Conservation (phyloP, 2,329 filamentous ascomycete genomes). For the Podosphaera xanthii region DNA sequence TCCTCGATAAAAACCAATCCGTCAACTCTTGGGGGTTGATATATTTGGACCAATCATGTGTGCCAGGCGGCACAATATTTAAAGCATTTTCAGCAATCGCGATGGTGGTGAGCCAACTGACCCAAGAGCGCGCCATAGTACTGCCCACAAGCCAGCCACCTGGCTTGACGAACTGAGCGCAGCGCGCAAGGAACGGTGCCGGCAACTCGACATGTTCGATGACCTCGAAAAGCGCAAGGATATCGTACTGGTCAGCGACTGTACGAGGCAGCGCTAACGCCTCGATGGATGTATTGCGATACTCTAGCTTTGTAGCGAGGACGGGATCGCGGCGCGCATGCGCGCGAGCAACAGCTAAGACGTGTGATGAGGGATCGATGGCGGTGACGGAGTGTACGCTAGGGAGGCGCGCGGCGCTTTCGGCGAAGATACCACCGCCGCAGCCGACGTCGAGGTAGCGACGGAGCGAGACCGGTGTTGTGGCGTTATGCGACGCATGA, state of each 20-base stretch:
- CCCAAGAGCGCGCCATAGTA: constrained; percentile 77
- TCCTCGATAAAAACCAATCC: constrained; percentile 24
- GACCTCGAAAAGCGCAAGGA: constrained; percentile 82
- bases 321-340: constrained; percentile 56
- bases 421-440: constrained; percentile 89
- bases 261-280: constrained; percentile 25
- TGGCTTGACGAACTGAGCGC: constrained; percentile 56
- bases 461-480: constrained; percentile 15
- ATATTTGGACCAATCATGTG: constrained; percentile 93
- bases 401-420: constrained; percentile 51
- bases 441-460: constrained; percentile 80
- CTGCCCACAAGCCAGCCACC: constrained; percentile 85
- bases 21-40: constrained; percentile 65
- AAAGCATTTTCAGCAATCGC: constrained; percentile 73
- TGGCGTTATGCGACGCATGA: constrained; percentile 25
- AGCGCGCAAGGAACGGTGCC: constrained; percentile 45
- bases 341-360: constrained; percentile 49
- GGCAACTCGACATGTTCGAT: constrained; percentile 75
- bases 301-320: constrained; percentile 40
- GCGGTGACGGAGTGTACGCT: constrained; percentile 43
- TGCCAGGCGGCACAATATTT: constrained; percentile 72
- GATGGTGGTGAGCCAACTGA: constrained; percentile 81
- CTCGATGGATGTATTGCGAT: constrained; percentile 60
- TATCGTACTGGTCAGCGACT: constrained; percentile 35
- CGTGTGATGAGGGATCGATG: constrained; percentile 54